Evolutionary conservation across 306 rosid species (phyloP).

Genomic region (Vicia sativa): DNA sequence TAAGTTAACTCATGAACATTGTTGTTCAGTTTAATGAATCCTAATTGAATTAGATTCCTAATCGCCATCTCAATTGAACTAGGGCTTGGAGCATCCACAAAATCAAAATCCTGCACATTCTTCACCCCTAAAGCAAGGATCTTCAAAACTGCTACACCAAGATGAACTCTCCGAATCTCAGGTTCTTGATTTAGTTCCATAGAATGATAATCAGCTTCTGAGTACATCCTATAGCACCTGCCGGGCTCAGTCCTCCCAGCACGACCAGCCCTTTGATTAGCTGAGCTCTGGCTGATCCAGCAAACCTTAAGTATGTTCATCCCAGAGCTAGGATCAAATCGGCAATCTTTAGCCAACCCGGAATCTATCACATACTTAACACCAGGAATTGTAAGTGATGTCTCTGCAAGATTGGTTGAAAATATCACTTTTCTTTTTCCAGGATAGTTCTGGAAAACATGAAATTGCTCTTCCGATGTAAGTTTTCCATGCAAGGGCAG

Average conservation of each 20-base stretch:
- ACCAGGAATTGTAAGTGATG: conserved; percentile 95
- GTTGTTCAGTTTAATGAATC: conserved; percentile 57
- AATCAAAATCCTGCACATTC: conserved; percentile 77
- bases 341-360: conserved; percentile 84
- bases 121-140: conserved; percentile 84
- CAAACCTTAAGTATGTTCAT: conserved; percentile 91
- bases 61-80: conserved; percentile 84
- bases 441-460: conserved; percentile 66
- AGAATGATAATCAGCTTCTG: conserved; percentile 64
- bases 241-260: conserved; percentile 98
- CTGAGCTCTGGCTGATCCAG: conserved; percentile 89
- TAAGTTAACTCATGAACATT: conserved; percentile 57
- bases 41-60: conserved; percentile 73
- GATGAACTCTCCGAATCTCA: conserved; percentile 95
- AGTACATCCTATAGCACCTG: conserved; percentile 84
- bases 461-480: conserved; percentile 72
- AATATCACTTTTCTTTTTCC: conserved; percentile 87
- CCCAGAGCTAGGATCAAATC: conserved; percentile 82
- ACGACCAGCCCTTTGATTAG: conserved; percentile 93
- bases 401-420: conserved; percentile 93
- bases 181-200: conserved; percentile 89
- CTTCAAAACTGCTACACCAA: conserved; percentile 90
- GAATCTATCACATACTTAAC: conserved; percentile 89
- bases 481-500: conserved; percentile 91
- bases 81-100: conserved; percentile 85